phyloP scores from a whole-genome alignment of 2,329 filamentous ascomycete species.

The Amesomyces nigricolor region DNA sequence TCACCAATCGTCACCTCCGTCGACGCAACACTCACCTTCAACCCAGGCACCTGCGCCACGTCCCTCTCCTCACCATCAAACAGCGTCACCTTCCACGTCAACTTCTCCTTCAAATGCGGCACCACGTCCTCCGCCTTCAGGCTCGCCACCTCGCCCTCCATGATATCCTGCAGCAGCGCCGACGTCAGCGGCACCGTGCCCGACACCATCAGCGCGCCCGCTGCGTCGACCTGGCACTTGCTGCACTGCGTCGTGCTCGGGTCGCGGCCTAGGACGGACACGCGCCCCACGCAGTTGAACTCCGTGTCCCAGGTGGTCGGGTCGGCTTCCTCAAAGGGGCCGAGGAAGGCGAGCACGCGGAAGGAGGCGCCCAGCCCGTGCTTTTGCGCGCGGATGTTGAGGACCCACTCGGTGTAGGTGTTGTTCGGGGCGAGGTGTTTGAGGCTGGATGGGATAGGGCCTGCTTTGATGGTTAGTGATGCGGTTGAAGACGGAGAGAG shows the following conservation, averaged over 20 bases:
- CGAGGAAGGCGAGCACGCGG: constrained; percentile 52
- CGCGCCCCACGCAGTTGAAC: constrained; percentile 43
- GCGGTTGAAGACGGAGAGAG: not conserved
- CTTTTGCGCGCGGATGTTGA: constrained; percentile 49
- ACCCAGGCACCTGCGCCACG: constrained; percentile 19
- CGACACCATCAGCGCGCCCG: constrained; percentile 23
- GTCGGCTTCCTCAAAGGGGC: constrained; percentile 25
- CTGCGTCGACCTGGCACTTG: constrained; percentile 24
- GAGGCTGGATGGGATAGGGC: constrained; percentile 20
- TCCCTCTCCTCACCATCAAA: constrained; percentile 24
- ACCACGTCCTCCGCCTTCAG: constrained; percentile 26
- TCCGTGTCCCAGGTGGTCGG: constrained; percentile 37
- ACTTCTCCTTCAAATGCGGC: constrained; percentile 25
- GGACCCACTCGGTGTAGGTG: constrained; percentile 45
- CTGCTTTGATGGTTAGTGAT: not conserved
- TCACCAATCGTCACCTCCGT: constrained; percentile 24
- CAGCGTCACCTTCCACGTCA: constrained; percentile 27
- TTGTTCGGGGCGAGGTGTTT: constrained; percentile 27
- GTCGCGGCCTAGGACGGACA: constrained; percentile 37
- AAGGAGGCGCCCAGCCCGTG: constrained; percentile 46
- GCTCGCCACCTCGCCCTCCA: constrained; percentile 22
- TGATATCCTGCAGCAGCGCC: constrained; percentile 28
- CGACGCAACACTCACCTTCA: constrained; percentile 26
- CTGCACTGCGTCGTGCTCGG: constrained; percentile 23
- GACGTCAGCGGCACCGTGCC: constrained; percentile 29